phyloP scores from a whole-genome alignment of 1,284 basidiomycete genomes.

The Ustilago crameri region DNA sequence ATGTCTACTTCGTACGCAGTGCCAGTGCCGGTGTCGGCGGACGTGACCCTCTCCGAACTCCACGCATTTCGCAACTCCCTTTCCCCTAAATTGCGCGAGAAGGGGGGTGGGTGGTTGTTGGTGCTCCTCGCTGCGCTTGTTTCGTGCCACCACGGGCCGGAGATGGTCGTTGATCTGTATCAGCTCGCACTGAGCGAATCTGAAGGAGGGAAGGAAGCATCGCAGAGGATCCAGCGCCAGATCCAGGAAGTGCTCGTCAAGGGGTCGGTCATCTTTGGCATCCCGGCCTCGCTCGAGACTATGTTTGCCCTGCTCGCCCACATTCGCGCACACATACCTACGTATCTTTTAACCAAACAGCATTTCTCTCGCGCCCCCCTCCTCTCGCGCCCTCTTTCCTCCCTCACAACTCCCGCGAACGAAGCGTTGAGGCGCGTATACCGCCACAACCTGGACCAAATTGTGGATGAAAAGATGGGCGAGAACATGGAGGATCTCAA shows the following conservation, averaged over 20 bases:
- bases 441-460: conserved; percentile 33
- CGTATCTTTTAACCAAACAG: not conserved
- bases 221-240: conserved; percentile 3
- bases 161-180: conserved; percentile 18
- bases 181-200: conserved; percentile 1
- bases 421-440: conserved; percentile 19
- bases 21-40: not conserved
- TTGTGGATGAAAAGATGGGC: conserved; percentile 17
- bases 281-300: conserved; percentile 26
- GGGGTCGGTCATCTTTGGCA: conserved; percentile 26
- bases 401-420: not conserved
- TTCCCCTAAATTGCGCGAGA: conserved; percentile 3
- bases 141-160: conserved; percentile 19
- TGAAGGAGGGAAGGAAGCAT: not conserved
- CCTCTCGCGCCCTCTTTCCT: conserved; percentile 1
- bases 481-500: conserved; percentile 37
- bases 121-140: conserved; percentile 17
- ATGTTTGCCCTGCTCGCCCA: conserved; percentile 22
- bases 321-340: not conserved
- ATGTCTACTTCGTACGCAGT: not conserved
- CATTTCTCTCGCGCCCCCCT: conserved; percentile 4
- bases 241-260: conserved; percentile 35
- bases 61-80: conserved; percentile 1
- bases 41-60: conserved; percentile 12
- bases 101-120: conserved; percentile 15